A percentile compares a stretch with the other conserved stretches of the same genome.
These are phyloP conservation scores for Heterobasidion irregulare DNA, from an alignment of 1,284 basidiomycete species.

Conservation along the genomic window DNA sequence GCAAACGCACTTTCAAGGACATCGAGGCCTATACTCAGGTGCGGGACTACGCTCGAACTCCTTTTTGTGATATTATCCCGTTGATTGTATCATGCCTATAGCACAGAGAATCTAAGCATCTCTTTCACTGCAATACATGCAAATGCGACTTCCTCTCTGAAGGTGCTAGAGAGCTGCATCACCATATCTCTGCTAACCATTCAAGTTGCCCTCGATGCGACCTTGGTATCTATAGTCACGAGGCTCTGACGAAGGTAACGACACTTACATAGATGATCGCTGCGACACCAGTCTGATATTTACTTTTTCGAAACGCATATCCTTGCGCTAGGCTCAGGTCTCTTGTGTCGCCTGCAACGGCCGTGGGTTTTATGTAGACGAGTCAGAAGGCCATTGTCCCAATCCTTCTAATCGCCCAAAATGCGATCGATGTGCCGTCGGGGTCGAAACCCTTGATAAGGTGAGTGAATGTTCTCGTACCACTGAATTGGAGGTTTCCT, in stretches of 20 bases:
- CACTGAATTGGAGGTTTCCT: not conserved
- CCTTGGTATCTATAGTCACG: not conserved
- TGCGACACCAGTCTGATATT: too few relatives aligned
- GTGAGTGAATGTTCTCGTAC: not conserved
- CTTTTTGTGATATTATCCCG: not conserved
- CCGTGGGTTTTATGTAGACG: not conserved
- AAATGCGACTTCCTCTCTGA: not conserved
- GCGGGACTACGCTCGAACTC: not conserved
- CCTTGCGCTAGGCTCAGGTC: not conserved
- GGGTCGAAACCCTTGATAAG: not conserved
- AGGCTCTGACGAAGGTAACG: not conserved
- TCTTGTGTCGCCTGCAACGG: not conserved
- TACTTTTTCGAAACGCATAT: not conserved
- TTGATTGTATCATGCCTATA: not conserved
- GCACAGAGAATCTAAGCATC: conserved; percentile 2
- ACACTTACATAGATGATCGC: not conserved
- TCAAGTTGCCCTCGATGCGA: not conserved
- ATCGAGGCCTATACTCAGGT: not conserved
- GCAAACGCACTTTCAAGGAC: not conserved
- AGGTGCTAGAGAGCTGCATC: not conserved
- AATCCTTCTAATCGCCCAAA: conserved; percentile 1
- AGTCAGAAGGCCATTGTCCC: conserved; percentile 1
- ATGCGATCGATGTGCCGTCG: not conserved
- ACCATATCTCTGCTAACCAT: not conserved
- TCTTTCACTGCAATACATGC: not conserved